Evolutionary conservation across 352 stramenopile genomes (phyloP).

Genomic region (Paralagenidium karlingii): DNA sequence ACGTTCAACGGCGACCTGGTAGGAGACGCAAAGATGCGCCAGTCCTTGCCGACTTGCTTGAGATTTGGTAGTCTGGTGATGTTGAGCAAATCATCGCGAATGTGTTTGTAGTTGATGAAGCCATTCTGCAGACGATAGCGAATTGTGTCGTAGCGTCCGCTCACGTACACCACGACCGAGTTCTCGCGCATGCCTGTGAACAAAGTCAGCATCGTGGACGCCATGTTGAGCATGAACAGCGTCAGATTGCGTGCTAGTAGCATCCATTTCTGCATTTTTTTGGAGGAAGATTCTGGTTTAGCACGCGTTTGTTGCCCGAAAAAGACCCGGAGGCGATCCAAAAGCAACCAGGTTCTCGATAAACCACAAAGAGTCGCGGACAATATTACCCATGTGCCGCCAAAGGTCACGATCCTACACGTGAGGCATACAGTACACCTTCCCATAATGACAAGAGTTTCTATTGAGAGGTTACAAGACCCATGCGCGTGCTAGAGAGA

Average conservation of each 20-base stretch:
- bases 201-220: slow-evolving; percentile 31
- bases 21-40: slow-evolving; percentile 17
- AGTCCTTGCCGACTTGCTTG: slow-evolving; percentile 13
- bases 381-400: too few relatives aligned
- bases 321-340: too few relatives aligned
- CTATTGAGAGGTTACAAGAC: too few relatives aligned
- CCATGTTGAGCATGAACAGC: slow-evolving; percentile 19
- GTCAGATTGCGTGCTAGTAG: slow-evolving; percentile 4
- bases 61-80: slow-evolving; percentile 13
- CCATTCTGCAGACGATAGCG: slow-evolving; percentile 16
- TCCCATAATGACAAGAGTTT: too few relatives aligned
- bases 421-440: too few relatives aligned
- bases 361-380: too few relatives aligned
- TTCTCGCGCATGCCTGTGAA: slow-evolving; percentile 42
- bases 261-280: too few relatives aligned
- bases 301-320: too few relatives aligned
- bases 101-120: slow-evolving; percentile 29
- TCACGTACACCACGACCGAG: slow-evolving; percentile 23
- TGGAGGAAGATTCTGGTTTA: too few relatives aligned
- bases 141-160: slow-evolving; percentile 27
- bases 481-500: too few relatives aligned
- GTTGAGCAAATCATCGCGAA: slow-evolving; percentile 18
- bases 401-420: too few relatives aligned
- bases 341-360: too few relatives aligned
- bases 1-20: slow-evolving; percentile 16